Percentiles rank a stretch among this genome's conserved stretches.
Evolutionary conservation across 768 basidiomycete species (phyloP).

Genomic region (Phylloporus arenicola): DNA sequence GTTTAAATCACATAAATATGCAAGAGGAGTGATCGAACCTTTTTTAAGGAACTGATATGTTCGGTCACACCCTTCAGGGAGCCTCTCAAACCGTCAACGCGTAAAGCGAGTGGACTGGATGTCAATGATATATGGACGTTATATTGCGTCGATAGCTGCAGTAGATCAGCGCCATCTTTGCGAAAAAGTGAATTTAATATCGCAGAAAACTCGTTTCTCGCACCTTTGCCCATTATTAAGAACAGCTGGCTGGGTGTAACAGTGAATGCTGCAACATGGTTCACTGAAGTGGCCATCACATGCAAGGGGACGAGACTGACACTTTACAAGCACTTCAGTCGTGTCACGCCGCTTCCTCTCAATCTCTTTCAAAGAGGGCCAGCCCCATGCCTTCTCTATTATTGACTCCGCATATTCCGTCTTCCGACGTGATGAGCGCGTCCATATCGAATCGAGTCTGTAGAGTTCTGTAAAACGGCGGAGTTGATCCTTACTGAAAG

Average conservation of each 20-base stretch:
- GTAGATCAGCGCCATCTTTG: slow-evolving; percentile 59
- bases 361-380: slow-evolving; percentile 55
- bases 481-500: slow-evolving; percentile 63
- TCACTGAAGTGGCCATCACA: slow-evolving; percentile 1
- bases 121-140: slow-evolving; percentile 59
- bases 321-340: slow-evolving; percentile 42
- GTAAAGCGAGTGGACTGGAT: slow-evolving; percentile 50
- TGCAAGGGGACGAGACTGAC: slow-evolving; percentile 33
- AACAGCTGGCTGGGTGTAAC: slow-evolving; percentile 60
- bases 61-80: slow-evolving; percentile 44
- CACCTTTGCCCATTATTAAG: slow-evolving; percentile 68
- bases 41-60: slow-evolving; percentile 44
- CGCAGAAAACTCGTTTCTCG: background rate
- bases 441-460: slow-evolving; percentile 34
- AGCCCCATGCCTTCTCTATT: slow-evolving; percentile 63
- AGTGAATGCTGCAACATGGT: slow-evolving; percentile 41
- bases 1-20: background rate
- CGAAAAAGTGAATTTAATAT: slow-evolving; percentile 8
- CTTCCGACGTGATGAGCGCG: slow-evolving; percentile 34
- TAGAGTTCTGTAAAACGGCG: slow-evolving; percentile 48
- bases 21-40: slow-evolving; percentile 31
- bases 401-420: slow-evolving; percentile 43
- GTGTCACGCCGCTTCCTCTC: slow-evolving; percentile 45
- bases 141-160: slow-evolving; percentile 53
- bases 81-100: slow-evolving; percentile 52